A percentile compares a stretch with the other conserved stretches of the same genome.
phyloP scores from a whole-genome alignment of 805 yeast species.

The Hanseniaspora vineae region DNA sequence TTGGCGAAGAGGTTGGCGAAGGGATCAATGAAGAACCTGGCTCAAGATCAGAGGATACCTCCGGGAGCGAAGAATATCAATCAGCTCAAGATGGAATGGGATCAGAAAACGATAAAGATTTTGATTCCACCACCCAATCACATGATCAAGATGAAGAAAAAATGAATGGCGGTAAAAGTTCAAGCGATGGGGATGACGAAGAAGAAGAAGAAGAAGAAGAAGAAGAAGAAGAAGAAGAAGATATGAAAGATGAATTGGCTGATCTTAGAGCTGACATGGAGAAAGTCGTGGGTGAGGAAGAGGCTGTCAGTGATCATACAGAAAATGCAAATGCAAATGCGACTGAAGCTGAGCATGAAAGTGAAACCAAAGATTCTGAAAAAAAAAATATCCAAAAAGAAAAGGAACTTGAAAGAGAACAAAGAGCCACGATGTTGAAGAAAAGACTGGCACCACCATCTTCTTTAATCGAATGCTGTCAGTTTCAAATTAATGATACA shows the following conservation, averaged over 20 bases:
- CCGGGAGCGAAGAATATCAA: no score
- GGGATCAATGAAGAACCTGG: no score
- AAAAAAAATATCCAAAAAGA: slow-evolving; percentile 3
- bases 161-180: slow-evolving; percentile 6
- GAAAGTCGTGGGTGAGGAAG: slow-evolving; percentile 3
- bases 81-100: no score
- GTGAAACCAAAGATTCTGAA: no score
- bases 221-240: slow-evolving; percentile 14
- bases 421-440: slow-evolving; percentile 1
- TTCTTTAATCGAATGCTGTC: background rate
- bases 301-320: background rate
- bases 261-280: slow-evolving; percentile 8
- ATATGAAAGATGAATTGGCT: slow-evolving; percentile 18
- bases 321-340: background rate
- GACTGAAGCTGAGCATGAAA: background rate
- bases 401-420: background rate
- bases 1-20: slow-evolving; percentile 8
- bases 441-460: slow-evolving; percentile 1
- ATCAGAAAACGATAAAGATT: background rate
- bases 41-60: no score
- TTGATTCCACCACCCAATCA: slow-evolving; percentile 4
- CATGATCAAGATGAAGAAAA: slow-evolving; percentile 17
- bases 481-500: slow-evolving; percentile 24
- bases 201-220: slow-evolving; percentile 22
- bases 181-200: slow-evolving; percentile 3